Conservation (phyloP, 371 early-diverging fungal species). For the Rhizopus delemar region DNA sequence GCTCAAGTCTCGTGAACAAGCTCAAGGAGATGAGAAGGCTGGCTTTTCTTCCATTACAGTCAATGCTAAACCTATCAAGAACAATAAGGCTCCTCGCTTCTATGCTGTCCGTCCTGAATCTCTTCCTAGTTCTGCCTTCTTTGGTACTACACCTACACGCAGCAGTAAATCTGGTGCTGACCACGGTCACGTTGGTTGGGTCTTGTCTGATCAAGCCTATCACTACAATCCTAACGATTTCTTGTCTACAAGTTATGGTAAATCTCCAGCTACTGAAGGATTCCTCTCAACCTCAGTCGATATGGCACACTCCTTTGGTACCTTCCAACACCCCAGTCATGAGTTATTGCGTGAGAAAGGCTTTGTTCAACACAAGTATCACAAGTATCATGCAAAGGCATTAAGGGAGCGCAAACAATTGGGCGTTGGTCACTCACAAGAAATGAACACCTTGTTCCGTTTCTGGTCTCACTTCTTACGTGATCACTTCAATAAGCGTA, state of each 20-base stretch:
- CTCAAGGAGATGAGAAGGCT: slow-evolving; percentile 23
- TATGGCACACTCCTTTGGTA: slow-evolving; percentile 73
- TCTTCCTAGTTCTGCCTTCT: slow-evolving; percentile 52
- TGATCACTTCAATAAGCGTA: slow-evolving; percentile 89
- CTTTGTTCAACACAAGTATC: slow-evolving; percentile 94
- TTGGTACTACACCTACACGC: slow-evolving; percentile 43
- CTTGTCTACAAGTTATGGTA: slow-evolving; percentile 44
- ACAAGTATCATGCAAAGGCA: slow-evolving; percentile 92
- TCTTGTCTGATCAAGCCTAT: slow-evolving; percentile 62
- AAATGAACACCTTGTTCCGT: slow-evolving; percentile 97
- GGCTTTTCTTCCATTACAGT: slow-evolving; percentile 27
- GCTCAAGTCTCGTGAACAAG: slow-evolving; percentile 26
- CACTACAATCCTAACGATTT: slow-evolving; percentile 53
- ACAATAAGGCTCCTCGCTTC: slow-evolving; percentile 60
- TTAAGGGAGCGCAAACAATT: slow-evolving; percentile 88
- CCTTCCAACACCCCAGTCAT: slow-evolving; percentile 93
- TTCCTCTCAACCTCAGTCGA: slow-evolving; percentile 34
- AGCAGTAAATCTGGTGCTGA: slow-evolving; percentile 54
- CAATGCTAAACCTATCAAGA: slow-evolving; percentile 33
- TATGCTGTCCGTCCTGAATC: slow-evolving; percentile 64
- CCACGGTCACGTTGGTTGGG: slow-evolving; percentile 89
- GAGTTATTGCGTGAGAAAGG: slow-evolving; percentile 93
- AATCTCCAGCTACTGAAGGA: slow-evolving; percentile 38
- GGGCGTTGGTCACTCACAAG: slow-evolving; percentile 89
- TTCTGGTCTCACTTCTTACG: slow-evolving; percentile 98